Percentiles rank a stretch among this genome's conserved stretches.
Evolutionary conservation across 2,329 filamentous ascomycete species (phyloP).

Genomic region (Phyllosticta citriasiana): DNA sequence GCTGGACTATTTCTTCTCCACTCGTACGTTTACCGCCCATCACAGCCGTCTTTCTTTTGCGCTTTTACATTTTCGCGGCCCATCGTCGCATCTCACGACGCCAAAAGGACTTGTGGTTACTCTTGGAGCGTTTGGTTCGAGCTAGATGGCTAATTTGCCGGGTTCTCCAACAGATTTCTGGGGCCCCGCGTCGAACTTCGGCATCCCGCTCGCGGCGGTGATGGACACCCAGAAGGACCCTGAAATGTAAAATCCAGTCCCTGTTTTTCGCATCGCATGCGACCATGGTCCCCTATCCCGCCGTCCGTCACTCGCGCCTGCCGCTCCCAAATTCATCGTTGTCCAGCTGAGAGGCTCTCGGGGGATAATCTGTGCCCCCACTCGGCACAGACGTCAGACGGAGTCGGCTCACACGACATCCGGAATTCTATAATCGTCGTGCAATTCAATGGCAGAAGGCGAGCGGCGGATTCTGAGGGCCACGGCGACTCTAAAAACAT

Average conservation of each 20-base stretch:
- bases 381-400: not conserved
- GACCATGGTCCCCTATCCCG: not conserved
- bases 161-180: slow-evolving; percentile 35
- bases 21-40: slow-evolving; percentile 34
- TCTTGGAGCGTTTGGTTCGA: not conserved
- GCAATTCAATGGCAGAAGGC: not conserved
- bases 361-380: not conserved
- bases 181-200: slow-evolving; percentile 44
- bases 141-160: not conserved
- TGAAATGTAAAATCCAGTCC: slow-evolving; percentile 33
- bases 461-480: not conserved
- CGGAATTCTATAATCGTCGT: not conserved
- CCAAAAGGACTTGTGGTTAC: not conserved
- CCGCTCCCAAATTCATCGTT: not conserved
- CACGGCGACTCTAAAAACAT: not conserved
- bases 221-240: slow-evolving; percentile 45
- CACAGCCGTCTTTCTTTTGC: not conserved
- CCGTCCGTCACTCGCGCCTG: not conserved
- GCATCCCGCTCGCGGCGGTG: slow-evolving; percentile 44
- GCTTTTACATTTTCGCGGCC: not conserved
- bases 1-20: slow-evolving; percentile 43
- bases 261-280: not conserved
- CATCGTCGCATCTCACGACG: not conserved
- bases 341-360: not conserved
- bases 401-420: not conserved